Conservation (phyloP, 345 rosid species). For the Bruguiera gymnorhiza region DNA sequence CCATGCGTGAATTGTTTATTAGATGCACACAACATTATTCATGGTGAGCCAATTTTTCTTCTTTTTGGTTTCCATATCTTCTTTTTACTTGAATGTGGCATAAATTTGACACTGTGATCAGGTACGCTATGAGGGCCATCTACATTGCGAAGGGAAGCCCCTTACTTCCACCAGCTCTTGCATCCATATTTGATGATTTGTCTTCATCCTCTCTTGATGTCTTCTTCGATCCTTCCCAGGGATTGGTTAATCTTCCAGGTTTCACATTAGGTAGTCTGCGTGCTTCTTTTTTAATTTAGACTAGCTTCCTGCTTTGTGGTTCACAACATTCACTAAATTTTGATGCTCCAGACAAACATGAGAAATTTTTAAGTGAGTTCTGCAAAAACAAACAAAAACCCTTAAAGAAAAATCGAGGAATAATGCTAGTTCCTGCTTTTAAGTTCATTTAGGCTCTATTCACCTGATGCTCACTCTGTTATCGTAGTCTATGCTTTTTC, state of each 20-base stretch:
- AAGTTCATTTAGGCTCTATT: background rate
- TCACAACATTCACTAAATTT: background rate
- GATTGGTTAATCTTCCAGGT: slow-evolving; percentile 74
- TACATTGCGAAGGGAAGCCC: slow-evolving; percentile 92
- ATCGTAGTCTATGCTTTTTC: background rate
- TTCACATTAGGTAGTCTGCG: slow-evolving; percentile 58
- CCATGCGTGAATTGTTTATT: slow-evolving; percentile 61
- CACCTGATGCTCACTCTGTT: background rate
- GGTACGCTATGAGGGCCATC: slow-evolving; percentile 93
- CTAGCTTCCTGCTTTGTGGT: background rate
- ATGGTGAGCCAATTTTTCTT: slow-evolving; percentile 49
- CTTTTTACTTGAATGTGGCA: slow-evolving; percentile 11
- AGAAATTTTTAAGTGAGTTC: too few relatives aligned
- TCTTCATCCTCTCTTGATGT: slow-evolving; percentile 91
- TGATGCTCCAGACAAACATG: background rate
- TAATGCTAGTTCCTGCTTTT: too few relatives aligned
- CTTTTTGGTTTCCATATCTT: slow-evolving; percentile 8
- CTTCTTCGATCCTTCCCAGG: slow-evolving; percentile 89
- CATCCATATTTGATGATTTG: slow-evolving; percentile 85
- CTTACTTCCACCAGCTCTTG: slow-evolving; percentile 79
- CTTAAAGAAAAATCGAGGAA: too few relatives aligned
- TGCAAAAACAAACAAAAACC: too few relatives aligned
- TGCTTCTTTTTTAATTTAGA: background rate
- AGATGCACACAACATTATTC: slow-evolving; percentile 89
- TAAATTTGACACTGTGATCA: slow-evolving; percentile 27